Evolutionary conservation across 805 yeast genomes (phyloP).

Genomic region (Candida jianshihensis): DNA sequence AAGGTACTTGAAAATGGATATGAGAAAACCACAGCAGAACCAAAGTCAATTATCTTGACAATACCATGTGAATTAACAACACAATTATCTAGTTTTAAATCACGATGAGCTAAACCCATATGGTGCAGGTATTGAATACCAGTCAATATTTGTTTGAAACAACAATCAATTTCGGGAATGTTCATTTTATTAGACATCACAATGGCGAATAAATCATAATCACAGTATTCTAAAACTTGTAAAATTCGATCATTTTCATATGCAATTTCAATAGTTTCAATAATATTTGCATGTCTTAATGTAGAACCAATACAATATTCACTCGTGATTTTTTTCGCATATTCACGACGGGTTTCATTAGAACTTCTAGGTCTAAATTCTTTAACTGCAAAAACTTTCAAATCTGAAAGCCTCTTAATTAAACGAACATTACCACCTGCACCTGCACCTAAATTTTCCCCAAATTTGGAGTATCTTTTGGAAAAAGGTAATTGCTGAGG

Average conservation of each 20-base stretch:
- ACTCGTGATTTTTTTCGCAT: slow-evolving; percentile 86
- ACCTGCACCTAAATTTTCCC: slow-evolving; percentile 87
- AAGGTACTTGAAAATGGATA: slow-evolving; percentile 74
- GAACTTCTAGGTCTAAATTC: slow-evolving; percentile 77
- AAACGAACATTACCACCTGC: slow-evolving; percentile 89
- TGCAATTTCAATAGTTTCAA: slow-evolving; percentile 85
- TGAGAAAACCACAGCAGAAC: slow-evolving; percentile 85
- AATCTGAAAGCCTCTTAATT: slow-evolving; percentile 60
- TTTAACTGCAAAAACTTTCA: slow-evolving; percentile 80
- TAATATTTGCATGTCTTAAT: slow-evolving; percentile 80
- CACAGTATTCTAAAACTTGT: slow-evolving; percentile 94
- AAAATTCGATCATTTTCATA: slow-evolving; percentile 81
- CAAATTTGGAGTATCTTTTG: slow-evolving; percentile 73
- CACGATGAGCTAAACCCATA: slow-evolving; percentile 87
- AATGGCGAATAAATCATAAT: slow-evolving; percentile 85
- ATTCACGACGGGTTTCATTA: slow-evolving; percentile 74
- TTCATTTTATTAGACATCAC: slow-evolving; percentile 92
- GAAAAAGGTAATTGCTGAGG: slow-evolving; percentile 49
- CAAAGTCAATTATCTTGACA: slow-evolving; percentile 86
- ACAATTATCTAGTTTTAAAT: slow-evolving; percentile 87
- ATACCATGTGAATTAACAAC: slow-evolving; percentile 78
- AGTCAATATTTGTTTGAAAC: slow-evolving; percentile 77
- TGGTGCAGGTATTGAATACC: slow-evolving; percentile 78
- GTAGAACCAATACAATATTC: slow-evolving; percentile 94
- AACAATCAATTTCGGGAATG: slow-evolving; percentile 72